phyloP scores from a whole-genome alignment of 352 stramenopile species.

The Pythium folliculosum region DNA sequence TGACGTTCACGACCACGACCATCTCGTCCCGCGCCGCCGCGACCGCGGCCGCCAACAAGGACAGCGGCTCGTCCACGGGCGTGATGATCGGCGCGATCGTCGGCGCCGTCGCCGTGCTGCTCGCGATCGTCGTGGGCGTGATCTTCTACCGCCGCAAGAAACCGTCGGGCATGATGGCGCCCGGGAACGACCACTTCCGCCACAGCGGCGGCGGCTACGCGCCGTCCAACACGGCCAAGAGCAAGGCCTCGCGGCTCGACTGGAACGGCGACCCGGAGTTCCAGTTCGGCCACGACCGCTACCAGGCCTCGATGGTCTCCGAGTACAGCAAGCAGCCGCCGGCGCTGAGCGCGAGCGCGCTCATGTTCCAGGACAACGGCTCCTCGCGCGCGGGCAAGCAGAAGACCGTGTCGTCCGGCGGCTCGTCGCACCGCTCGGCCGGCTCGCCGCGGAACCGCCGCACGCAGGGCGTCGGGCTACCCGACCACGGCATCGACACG shows the following conservation, averaged over 20 bases:
- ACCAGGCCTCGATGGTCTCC: slow-evolving; percentile 28
- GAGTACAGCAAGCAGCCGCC: slow-evolving; percentile 49
- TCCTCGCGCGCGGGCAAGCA: slow-evolving; percentile 39
- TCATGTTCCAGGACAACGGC: slow-evolving; percentile 56
- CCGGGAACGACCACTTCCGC: slow-evolving; percentile 55
- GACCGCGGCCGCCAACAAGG: not conserved
- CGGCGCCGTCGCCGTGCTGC: slow-evolving; percentile 38
- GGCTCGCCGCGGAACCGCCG: slow-evolving; percentile 5
- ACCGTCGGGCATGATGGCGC: slow-evolving; percentile 13
- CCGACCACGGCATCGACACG: slow-evolving; percentile 19
- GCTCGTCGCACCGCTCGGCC: slow-evolving; percentile 29
- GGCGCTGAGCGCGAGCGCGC: slow-evolving; percentile 57
- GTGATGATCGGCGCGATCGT: slow-evolving; percentile 50
- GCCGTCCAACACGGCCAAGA: slow-evolving; percentile 43
- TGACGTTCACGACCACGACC: slow-evolving; percentile 67
- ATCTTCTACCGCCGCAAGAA: slow-evolving; percentile 64
- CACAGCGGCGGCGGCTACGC: slow-evolving; percentile 36
- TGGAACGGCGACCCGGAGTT: slow-evolving; percentile 64
- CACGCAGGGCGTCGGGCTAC: not conserved
- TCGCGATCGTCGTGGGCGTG: slow-evolving; percentile 53
- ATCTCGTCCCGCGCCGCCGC: slow-evolving; percentile 1
- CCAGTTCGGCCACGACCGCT: slow-evolving; percentile 28
- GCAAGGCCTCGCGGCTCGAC: slow-evolving; percentile 52
- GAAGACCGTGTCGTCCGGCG: slow-evolving; percentile 67
- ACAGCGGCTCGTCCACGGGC: slow-evolving; percentile 41